Base-by-base conservation (phyloP, 805 yeast genomes). In the Metschnikowia noctiluminum region DNA sequence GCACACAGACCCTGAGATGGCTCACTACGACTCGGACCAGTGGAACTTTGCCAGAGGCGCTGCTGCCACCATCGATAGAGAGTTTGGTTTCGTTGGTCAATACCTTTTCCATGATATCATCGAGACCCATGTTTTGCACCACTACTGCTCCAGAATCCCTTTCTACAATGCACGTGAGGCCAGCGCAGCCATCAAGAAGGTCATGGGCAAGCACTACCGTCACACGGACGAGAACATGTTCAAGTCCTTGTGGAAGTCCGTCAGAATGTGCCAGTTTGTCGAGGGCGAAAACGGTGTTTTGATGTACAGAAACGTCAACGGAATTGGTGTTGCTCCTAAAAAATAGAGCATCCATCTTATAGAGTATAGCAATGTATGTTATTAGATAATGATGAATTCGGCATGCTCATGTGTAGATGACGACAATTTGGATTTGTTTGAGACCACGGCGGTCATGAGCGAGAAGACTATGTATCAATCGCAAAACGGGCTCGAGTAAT, bases 1-100 rank as follows among this genome's bases (percentile, higher is more conserved):
- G 68, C 96, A 88, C 72, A 79, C 95, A n/a, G 92, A 86, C 65
- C 82, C 88, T 30, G 59, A 78, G 13, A 76, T 89, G 76, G 91
- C 96, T 28, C 96, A 88, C 68, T 88, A 88, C 70, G 84, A 81
- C 51, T 78, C 82, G 50, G 60, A 68, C 37, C 84, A 82, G 66
- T 88, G 96, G 96, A 87, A 78, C 58, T 87, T 86, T 65, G 90
- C 91, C 43, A 80, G 91, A 63, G 96, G 96, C 57, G 96, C 96
- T 30, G 91, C 94, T 47, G 87, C 92, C 52, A 88, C 96, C 49
- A 82, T 88, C 54, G 96, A 88, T 68, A 77, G 96, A 62, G 82
- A 87, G 62, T 85, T 87, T 63, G 91, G 92, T 30, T 84, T 87
- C 64, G 73, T 85, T 53, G 96, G 96, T 49, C 74, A 79, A 63